Evolutionary conservation across 305 asterid species (phyloP).

Genomic region (Fraxinus greggii): DNA sequence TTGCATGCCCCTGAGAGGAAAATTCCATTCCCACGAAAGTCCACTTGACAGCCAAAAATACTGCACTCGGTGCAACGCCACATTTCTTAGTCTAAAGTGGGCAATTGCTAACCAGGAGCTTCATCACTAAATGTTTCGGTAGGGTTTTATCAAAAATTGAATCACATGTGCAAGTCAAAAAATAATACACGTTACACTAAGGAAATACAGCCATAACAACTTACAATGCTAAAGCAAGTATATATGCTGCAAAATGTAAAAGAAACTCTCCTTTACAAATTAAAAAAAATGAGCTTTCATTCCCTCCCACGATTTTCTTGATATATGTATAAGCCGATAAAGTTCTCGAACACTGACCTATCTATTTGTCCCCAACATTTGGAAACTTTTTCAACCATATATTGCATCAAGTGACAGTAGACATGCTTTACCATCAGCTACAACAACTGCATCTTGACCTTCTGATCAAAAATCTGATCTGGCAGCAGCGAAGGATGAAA

Average conservation of each 20-base stretch:
- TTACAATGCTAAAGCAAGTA: not conserved
- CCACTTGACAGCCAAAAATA: not conserved
- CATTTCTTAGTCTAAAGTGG: not conserved
- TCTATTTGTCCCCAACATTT: not conserved
- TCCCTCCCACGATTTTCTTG: not conserved
- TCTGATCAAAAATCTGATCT: conserved; percentile 62
- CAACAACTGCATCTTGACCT: not conserved
- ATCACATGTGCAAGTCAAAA: not conserved
- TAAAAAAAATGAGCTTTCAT: not conserved
- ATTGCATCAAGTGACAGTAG: not conserved
- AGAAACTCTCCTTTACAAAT: not conserved
- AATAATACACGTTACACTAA: not conserved
- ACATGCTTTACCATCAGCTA: not conserved
- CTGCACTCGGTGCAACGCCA: not conserved
- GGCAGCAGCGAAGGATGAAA: conserved; percentile 75
- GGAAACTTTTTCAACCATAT: not conserved
- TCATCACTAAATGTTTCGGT: not conserved
- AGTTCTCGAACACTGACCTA: not conserved
- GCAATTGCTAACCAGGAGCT: not conserved
- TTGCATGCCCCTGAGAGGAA: not conserved
- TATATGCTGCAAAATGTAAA: not conserved
- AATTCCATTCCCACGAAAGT: not conserved
- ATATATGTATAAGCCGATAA: not conserved
- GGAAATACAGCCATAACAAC: not conserved
- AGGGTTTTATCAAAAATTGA: not conserved